Base-by-base conservation (phyloP, 2,329 filamentous ascomycete species). In the Sphaerostilbella broomeana region DNA sequence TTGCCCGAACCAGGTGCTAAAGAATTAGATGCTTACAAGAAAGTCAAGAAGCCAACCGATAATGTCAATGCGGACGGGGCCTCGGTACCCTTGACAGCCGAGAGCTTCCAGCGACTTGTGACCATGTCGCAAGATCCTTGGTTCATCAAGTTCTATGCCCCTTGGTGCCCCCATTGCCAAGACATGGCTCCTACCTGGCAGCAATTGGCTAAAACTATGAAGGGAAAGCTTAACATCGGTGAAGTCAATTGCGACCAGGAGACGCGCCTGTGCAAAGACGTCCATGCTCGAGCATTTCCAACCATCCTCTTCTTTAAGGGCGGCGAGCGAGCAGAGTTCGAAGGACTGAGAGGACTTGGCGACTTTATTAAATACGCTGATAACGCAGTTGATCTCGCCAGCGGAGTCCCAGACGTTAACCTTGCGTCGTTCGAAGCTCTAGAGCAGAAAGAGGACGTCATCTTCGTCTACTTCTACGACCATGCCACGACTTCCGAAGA, bases 131-230 rank as follows among this genome's bases (percentile, higher is more conserved):
- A 85, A 47, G 88, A 97, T 47, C 83, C 89, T 5, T 98, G 92
- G 92, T 95, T 98, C 57, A 80, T 98, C 71, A 98, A 98, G 63
- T 97, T 98, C 60, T 97, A 95, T 60, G 89, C 87, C 13, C 94
- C 92, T 5, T 97, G 90, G 92, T 98, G 92, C 61, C 79, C 81
- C 51, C 92, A 98, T 64, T 98, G 94, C 63, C 86, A 95, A 64
- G 86, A 86, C 25, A 79, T 98, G 73, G 86, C 84, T 24, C 85
- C 92, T 3, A 88, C 80, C 48, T 98, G 92, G 92, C 70, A 79
- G 46, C 84, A 90, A 54, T 78, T 98, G 63, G 85, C 85, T 30
- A 88, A 89, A 58, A 86, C 90, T 56, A 92, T 95, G 86, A 79
- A 88, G 61, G 85, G 84, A 29, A 81, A 78, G 48, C 77, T 98